These are phyloP conservation scores for Populus trichocarpa DNA, from an alignment of 441 rosid genomes.

Conservation along the genomic window DNA sequence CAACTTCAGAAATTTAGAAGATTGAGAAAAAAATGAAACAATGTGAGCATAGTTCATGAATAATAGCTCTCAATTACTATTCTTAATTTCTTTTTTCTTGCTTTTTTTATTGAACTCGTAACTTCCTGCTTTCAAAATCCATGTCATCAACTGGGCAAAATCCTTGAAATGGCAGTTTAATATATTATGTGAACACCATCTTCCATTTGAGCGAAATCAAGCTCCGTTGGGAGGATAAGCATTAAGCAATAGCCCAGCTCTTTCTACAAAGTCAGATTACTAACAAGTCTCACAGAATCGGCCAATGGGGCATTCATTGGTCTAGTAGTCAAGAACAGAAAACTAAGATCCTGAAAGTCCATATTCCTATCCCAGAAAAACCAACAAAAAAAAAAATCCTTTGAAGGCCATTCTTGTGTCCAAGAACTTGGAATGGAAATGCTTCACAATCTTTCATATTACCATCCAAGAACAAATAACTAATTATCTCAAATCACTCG, in stretches of 20 bases:
- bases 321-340: neutral
- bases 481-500: neutral
- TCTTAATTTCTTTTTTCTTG: neutral
- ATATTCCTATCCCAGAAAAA: neutral
- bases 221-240: neutral
- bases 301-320: neutral
- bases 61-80: too few relatives aligned
- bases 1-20: neutral
- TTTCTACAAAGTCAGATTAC: neutral
- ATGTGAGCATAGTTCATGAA: neutral
- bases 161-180: too few relatives aligned
- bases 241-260: neutral
- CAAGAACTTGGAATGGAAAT: neutral
- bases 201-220: neutral
- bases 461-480: neutral
- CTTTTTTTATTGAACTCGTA: too few relatives aligned
- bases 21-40: neutral
- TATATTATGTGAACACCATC: neutral
- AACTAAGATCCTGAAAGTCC: neutral
- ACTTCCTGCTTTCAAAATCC: too few relatives aligned
- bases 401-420: neutral
- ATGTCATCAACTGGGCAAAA: too few relatives aligned
- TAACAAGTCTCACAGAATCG: neutral
- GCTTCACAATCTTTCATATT: neutral
- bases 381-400: neutral